Conservation (phyloP, 1,284 basidiomycete genomes). For the Ceratobasidium theobromae region DNA sequence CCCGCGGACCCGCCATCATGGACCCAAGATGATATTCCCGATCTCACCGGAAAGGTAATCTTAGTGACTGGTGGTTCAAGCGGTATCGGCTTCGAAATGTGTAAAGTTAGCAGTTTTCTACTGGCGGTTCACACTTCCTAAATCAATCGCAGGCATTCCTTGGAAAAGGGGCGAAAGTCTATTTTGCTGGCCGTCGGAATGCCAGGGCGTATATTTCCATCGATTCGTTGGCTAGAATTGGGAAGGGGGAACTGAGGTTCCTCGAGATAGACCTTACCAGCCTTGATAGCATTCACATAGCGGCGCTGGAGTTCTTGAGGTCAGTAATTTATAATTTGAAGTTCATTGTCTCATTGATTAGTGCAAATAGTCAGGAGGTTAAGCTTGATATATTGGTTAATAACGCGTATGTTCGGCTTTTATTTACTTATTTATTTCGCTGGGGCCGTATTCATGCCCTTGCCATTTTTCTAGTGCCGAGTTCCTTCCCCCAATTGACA, state of each 20-base stretch:
- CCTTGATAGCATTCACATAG: constrained; percentile 8
- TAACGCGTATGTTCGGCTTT: constrained; percentile 2
- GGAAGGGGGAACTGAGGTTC: constrained; percentile 10
- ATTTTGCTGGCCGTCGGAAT: constrained; percentile 9
- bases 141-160: constrained; percentile 6
- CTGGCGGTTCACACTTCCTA: not conserved
- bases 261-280: constrained; percentile 28
- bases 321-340: not conserved
- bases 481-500: constrained; percentile 13
- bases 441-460: not conserved
- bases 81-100: constrained; percentile 32
- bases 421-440: not conserved
- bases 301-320: constrained; percentile 29
- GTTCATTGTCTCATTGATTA: not conserved
- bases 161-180: constrained; percentile 20
- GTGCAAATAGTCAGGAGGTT: constrained; percentile 2
- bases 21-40: constrained; percentile 23
- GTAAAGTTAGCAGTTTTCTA: constrained; percentile 17
- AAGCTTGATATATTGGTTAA: constrained; percentile 24
- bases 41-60: constrained; percentile 28
- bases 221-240: not conserved
- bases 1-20: constrained; percentile 12
- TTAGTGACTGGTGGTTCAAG: constrained; percentile 26
- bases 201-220: constrained; percentile 1
- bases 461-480: not conserved